Conservation (phyloP, 306 rosid genomes). For the Rosa multiflora region DNA sequence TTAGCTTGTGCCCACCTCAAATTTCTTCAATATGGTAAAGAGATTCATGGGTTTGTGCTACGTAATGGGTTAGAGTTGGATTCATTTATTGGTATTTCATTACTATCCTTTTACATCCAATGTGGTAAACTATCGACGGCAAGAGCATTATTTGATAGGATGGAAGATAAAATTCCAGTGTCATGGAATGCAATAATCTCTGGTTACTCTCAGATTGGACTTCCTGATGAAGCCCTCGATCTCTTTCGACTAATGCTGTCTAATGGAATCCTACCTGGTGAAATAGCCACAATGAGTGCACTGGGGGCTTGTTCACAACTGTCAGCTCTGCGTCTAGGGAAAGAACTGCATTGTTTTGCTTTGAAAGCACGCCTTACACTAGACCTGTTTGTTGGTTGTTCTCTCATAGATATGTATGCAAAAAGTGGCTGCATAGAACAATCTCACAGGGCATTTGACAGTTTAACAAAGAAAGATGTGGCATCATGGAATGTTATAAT, state of each 20-base stretch:
- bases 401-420: slow-evolving; percentile 82
- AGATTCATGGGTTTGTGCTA: slow-evolving; percentile 63
- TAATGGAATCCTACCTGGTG: slow-evolving; percentile 39
- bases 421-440: slow-evolving; percentile 74
- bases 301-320: slow-evolving; percentile 74
- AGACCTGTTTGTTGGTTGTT: slow-evolving; percentile 61
- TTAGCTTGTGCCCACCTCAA: slow-evolving; percentile 63
- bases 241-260: slow-evolving; percentile 62
- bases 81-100: slow-evolving; percentile 63
- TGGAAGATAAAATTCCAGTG: slow-evolving; percentile 44
- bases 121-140: slow-evolving; percentile 44
- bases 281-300: slow-evolving; percentile 45
- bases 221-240: slow-evolving; percentile 62
- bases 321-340: slow-evolving; percentile 62
- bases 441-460: slow-evolving; percentile 51
- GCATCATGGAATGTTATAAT: slow-evolving; percentile 78
- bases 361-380: slow-evolving; percentile 44
- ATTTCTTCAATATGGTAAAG: slow-evolving; percentile 48
- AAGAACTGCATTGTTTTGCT: slow-evolving; percentile 67
- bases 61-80: slow-evolving; percentile 63
- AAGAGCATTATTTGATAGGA: slow-evolving; percentile 47
- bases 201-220: slow-evolving; percentile 59
- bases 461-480: slow-evolving; percentile 44
- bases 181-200: slow-evolving; percentile 72
- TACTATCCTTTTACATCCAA: slow-evolving; percentile 59